Percentiles rank a stretch among this genome's conserved stretches.
phyloP scores from a whole-genome alignment of 176 grass and related monocot genomes.

The Hsuehochloa calcarea region DNA sequence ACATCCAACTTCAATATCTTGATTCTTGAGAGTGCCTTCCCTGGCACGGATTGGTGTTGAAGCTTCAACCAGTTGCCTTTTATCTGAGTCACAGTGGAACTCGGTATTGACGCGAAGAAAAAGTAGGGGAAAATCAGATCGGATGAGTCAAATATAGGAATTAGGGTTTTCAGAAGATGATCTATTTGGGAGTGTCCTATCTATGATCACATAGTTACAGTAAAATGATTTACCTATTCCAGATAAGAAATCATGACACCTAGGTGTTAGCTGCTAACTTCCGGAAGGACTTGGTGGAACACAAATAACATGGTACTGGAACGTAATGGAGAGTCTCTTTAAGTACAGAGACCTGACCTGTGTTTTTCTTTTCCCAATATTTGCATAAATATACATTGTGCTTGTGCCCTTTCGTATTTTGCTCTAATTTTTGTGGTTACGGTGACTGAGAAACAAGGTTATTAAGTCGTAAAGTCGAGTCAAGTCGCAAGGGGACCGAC shows the following conservation, averaged over 20 bases:
- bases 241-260: neutral
- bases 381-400: neutral
- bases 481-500: too few species aligned
- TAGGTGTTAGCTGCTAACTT: slow-evolving; percentile 15
- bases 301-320: neutral
- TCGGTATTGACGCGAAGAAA: neutral
- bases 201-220: neutral
- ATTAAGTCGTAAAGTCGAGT: too few species aligned
- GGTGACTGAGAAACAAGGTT: neutral
- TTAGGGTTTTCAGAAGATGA: neutral
- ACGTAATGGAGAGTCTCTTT: neutral
- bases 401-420: neutral
- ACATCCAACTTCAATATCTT: too few species aligned
- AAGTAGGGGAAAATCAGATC: neutral
- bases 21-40: too few species aligned
- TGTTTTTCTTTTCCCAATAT: slow-evolving; percentile 4
- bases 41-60: too few species aligned
- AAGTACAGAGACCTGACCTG: neutral
- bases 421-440: neutral
- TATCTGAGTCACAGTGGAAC: too few species aligned
- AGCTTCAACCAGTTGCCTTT: neutral
- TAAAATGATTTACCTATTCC: neutral
- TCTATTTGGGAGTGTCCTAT: neutral
- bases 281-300: neutral
- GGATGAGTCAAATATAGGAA: neutral